phyloP scores from a whole-genome alignment of 768 basidiomycete genomes.

The Lepiota venenata region DNA sequence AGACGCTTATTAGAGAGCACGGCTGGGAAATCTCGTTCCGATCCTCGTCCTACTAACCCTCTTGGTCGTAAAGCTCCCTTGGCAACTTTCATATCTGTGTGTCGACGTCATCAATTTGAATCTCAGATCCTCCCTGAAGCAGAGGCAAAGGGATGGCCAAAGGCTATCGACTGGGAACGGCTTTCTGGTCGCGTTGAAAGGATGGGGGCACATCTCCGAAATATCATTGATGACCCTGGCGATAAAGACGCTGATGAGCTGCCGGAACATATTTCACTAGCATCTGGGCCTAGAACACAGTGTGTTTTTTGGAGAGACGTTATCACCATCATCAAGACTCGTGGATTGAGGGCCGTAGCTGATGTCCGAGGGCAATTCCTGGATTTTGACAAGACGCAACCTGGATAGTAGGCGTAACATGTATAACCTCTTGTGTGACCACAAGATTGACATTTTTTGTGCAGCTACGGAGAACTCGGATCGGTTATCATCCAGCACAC shows the following conservation, averaged over 20 bases:
- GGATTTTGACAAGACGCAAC: constrained; percentile 78
- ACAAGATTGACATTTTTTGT: background rate
- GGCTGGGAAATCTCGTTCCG: constrained; percentile 48
- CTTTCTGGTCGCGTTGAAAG: constrained; percentile 51
- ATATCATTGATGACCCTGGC: constrained; percentile 47
- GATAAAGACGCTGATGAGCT: constrained; percentile 16
- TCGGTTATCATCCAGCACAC: constrained; percentile 79
- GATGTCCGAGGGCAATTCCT: constrained; percentile 75
- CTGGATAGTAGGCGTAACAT: constrained; percentile 74
- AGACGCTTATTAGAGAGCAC: constrained; percentile 49
- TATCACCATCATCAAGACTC: constrained; percentile 56
- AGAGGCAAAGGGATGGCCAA: constrained; percentile 71
- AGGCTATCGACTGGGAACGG: constrained; percentile 58
- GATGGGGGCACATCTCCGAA: constrained; percentile 45
- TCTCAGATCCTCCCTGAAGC: constrained; percentile 70
- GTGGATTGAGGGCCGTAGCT: constrained; percentile 61
- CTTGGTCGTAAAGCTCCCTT: constrained; percentile 57
- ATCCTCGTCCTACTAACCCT: constrained; percentile 67
- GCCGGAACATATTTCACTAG: constrained; percentile 18
- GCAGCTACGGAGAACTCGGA: constrained; percentile 84
- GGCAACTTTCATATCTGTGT: constrained; percentile 59
- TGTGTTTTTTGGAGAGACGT: constrained; percentile 70
- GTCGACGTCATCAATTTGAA: constrained; percentile 80
- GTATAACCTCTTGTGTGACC: background rate
- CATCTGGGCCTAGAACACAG: constrained; percentile 28